These are phyloP conservation scores for Entomortierella chlamydospora DNA, from an alignment of 192 early-diverging fungal species.

Conservation along the genomic window DNA sequence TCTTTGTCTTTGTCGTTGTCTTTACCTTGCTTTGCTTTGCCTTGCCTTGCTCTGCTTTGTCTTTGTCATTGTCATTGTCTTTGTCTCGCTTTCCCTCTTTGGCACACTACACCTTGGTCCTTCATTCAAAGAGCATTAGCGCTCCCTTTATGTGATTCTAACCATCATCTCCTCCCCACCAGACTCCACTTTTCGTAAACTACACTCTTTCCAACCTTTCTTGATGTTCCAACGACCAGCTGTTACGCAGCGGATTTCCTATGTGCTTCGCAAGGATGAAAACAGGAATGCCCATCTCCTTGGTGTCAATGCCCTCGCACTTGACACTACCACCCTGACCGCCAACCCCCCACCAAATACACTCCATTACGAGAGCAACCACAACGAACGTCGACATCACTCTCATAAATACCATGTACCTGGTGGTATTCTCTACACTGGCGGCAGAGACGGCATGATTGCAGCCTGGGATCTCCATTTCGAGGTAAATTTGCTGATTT, in stretches of 20 bases:
- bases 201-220: not conserved
- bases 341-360: slow-evolving; percentile 2
- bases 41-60: slow-evolving; percentile 1
- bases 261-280: slow-evolving; percentile 66
- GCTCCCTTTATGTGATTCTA: not conserved
- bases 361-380: not conserved
- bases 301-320: slow-evolving; percentile 89
- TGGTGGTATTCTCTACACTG: slow-evolving; percentile 86
- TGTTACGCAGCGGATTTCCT: slow-evolving; percentile 62
- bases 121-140: not conserved
- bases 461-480: slow-evolving; percentile 87
- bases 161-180: not conserved
- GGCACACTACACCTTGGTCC: too few species aligned
- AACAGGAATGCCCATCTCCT: slow-evolving; percentile 76
- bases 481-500: slow-evolving; percentile 18
- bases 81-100: not conserved
- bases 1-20: not conserved
- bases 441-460: slow-evolving; percentile 89
- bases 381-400: slow-evolving; percentile 14
- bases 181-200: not conserved
- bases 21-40: not conserved
- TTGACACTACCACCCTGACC: slow-evolving; percentile 64
- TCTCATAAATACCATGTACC: slow-evolving; percentile 28
- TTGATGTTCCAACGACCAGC: slow-evolving; percentile 52
- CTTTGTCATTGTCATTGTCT: not conserved